Conservation (phyloP, 805 yeast species). For the Wickerhamomyces xylosicus region DNA sequence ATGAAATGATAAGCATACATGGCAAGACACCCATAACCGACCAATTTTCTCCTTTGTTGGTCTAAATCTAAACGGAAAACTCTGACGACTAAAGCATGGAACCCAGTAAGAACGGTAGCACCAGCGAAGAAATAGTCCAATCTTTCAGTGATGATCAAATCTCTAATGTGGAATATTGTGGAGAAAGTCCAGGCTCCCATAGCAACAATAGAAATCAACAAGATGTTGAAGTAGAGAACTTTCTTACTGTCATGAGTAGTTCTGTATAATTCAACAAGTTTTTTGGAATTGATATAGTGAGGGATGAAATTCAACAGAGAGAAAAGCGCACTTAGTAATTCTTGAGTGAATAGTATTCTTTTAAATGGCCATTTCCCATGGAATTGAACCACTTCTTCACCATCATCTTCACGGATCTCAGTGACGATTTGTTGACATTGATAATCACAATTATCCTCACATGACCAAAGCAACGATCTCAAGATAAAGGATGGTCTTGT, state of each 20-base stretch:
- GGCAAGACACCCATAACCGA: conserved; percentile 31
- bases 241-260: conserved; percentile 3
- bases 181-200: conserved; percentile 86
- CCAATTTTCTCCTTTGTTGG: conserved; percentile 23
- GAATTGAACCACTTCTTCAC: conserved; percentile 65
- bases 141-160: conserved; percentile 67
- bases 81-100: conserved; percentile 57
- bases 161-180: conserved; percentile 82
- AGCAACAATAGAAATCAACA: conserved; percentile 50
- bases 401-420: conserved; percentile 30
- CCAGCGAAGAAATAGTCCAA: conserved; percentile 93
- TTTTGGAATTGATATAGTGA: conserved; percentile 39
- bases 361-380: conserved; percentile 98
- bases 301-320: conserved; percentile 64
- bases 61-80: conserved; percentile 45
- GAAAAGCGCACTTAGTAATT: conserved; percentile 69
- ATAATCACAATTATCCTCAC: conserved; percentile 80
- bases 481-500: conserved; percentile 15
- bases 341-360: conserved; percentile 75
- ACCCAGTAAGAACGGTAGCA: conserved; percentile 70
- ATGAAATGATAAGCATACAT: conserved; percentile 57
- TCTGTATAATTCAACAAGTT: conserved; percentile 15
- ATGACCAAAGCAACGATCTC: conserved; percentile 56
- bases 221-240: conserved; percentile 23
- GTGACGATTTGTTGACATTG: conserved; percentile 81